Base-by-base conservation (phyloP, 2,329 filamentous ascomycete genomes). In the Apiospora arundinis region DNA sequence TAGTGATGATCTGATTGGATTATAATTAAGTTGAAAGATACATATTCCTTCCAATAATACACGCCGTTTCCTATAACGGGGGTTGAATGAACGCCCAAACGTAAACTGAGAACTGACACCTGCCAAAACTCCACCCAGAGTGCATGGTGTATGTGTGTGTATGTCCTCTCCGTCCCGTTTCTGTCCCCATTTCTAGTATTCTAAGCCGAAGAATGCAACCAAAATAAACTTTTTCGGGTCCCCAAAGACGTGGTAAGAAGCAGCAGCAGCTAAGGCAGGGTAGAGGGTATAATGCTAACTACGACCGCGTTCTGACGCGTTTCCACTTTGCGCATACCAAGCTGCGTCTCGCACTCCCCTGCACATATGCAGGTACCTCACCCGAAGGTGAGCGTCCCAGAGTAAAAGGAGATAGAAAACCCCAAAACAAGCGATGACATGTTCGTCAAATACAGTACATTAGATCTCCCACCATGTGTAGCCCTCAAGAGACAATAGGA, bases 281-380 rank as follows among this genome's bases (percentile, higher is more conserved):
- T 63, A 63, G 49, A 63, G 56, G 56, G 56, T 63, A 63, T 63
- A 63, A 63, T 63, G 56, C 56, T 63, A 63, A 9, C 56, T 63
- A 63, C 32, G 32, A 40, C 32, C 56, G 32, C 56, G 28, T 63
- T 63, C 56, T 40, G 28, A 40, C 56, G 32, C 56, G 56, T 40
- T 63, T 63, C 56, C 56, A 63, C 32, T 40, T 32, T 56, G 49
- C 18, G 52, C 28, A 37, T 21, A 48, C 56, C 56, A 40, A n/a
- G 32, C 9, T 14, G 18, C 37, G 32, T 40, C 56, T 14, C 18
- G 21, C 32, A 37, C 32, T n/a, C 56, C 5, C 49, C 18, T 9
- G n/a, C 32, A 8, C 28, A 18, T 21, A 63, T 63, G 56, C 56
- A 63, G 56, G 32, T 63, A 37, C 56, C 56, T 32, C 56, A 63